Conservation (phyloP, 768 basidiomycete species). For the Suillus fuscotomentosus region DNA sequence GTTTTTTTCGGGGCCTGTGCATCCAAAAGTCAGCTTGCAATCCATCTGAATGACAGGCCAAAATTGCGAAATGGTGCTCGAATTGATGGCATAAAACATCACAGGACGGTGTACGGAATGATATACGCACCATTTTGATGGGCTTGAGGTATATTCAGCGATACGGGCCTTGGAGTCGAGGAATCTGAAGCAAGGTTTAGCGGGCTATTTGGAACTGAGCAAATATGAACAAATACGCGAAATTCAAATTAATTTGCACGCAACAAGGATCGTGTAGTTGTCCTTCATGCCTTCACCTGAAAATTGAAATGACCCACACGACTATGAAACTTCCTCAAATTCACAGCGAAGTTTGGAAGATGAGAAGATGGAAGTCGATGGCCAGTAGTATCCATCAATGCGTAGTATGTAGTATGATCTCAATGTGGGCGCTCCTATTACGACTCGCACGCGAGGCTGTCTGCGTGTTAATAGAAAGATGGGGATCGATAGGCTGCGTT, state of each 20-base stretch:
- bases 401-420: neutral
- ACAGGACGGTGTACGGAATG: neutral
- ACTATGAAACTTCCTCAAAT: neutral
- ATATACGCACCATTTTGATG: slow-evolving; percentile 38
- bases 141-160: slow-evolving; percentile 25
- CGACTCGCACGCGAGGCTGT: neutral
- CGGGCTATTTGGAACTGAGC: neutral
- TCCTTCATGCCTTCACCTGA: neutral
- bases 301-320: neutral
- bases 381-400: neutral
- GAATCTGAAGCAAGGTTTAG: slow-evolving; percentile 11
- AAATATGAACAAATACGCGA: slow-evolving; percentile 6
- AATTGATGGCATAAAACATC: neutral
- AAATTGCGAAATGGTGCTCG: slow-evolving; percentile 6
- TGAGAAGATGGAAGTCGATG: neutral
- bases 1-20: slow-evolving; percentile 81
- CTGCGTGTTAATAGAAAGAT: neutral
- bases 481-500: neutral
- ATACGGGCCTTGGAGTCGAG: slow-evolving; percentile 17
- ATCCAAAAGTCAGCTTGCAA: slow-evolving; percentile 52
- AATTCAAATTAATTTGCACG: neutral
- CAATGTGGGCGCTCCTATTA: neutral
- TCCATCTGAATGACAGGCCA: slow-evolving; percentile 39
- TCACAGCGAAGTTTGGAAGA: neutral
- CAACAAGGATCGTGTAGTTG: neutral